Evolutionary conservation across 805 yeast species (phyloP), one percentile per base, ranked within the genome.

Genomic region (Saturnispora hagleri): DNA sequence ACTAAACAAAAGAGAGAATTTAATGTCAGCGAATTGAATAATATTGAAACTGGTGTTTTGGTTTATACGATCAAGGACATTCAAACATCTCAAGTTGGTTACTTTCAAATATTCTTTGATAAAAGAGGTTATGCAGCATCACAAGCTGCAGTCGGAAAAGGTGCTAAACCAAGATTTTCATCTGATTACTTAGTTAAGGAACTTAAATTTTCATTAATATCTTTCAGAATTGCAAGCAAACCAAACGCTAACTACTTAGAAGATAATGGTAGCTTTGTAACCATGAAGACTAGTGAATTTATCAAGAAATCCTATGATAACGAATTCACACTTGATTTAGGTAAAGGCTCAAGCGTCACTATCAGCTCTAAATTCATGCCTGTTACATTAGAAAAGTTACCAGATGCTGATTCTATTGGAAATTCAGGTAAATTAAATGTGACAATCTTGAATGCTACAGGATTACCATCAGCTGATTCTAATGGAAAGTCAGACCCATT

Each of bases 401-500:
- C 95, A 51, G 79, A 80, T 17, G 74, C 77, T 38, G 99, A 93
- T 68, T 73, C 85, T 43, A 79, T 83, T 56, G 77, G 83, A 47
- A 85, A 89, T 65, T 74, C 81, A 53, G 99, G 99, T 65, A 71
- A 70, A 28, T 67, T 91, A 58, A 74, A 73, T 22, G 74, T 89
- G 35, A 79, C 76, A 31, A 73, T 87, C 4, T 57, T 82, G 44
- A 72, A 74, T 47, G 98, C 93, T 3, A 75, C 75, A 15, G 78
- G 79, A 48, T 74, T 93, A 53, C 80, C 84, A 40, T 76, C 96
- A 13, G 95, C 90, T n/a, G 99, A 93, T 69, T 73, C 86, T 31
- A 84, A 84, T 59, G 98, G 98, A 48, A 85, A 86, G 65, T 88
- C 97, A 3, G 99, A 93, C 69, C 99, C 99, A 51, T 91, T 82